Percentiles rank a stretch among this genome's conserved stretches.
These are phyloP conservation scores for Cyberlindnera lachancei DNA, from an alignment of 805 yeast species.

Conservation along the genomic window DNA sequence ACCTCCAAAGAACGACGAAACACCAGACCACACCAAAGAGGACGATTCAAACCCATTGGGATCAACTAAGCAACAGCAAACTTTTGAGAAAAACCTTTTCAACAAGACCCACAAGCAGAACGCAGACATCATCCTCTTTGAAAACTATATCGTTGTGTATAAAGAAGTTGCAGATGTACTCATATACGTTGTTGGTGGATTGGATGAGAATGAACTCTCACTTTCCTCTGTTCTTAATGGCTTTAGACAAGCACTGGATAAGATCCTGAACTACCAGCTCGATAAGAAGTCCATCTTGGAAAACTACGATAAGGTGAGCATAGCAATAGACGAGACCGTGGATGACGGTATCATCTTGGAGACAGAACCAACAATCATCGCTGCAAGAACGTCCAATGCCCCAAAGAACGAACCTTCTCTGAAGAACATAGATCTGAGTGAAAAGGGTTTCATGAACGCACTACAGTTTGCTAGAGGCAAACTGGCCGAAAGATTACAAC, in stretches of 20 bases:
- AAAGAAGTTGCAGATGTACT: conserved; percentile 75
- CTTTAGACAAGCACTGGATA: conserved; percentile 72
- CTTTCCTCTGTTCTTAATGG: conserved; percentile 71
- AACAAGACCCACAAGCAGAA: conserved; percentile 73
- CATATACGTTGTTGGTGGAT: conserved; percentile 61
- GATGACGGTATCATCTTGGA: conserved; percentile 93
- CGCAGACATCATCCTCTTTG: conserved; percentile 74
- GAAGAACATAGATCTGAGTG: conserved; percentile 57
- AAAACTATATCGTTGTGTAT: conserved; percentile 75
- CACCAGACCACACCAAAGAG: too few relatives aligned
- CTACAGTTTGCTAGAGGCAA: conserved; percentile 84
- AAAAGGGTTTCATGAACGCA: conserved; percentile 74
- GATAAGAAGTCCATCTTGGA: conserved; percentile 77
- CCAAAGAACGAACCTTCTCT: conserved; percentile 64
- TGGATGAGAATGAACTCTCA: conserved; percentile 81
- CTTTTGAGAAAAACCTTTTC: conserved; percentile 69
- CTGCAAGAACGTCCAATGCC: conserved; percentile 84
- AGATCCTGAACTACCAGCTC: conserved; percentile 56
- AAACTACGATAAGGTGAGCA: conserved; percentile 75
- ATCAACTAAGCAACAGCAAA: conserved; percentile 53
- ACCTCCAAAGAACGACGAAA: conserved; percentile 36
- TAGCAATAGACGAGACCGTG: conserved; percentile 85
- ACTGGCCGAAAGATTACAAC: conserved; percentile 44
- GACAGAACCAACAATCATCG: conserved; percentile 79
- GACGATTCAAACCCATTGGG: too few relatives aligned